Conservation (phyloP, 1,284 basidiomycete species). For the Golubevia sp. region DNA sequence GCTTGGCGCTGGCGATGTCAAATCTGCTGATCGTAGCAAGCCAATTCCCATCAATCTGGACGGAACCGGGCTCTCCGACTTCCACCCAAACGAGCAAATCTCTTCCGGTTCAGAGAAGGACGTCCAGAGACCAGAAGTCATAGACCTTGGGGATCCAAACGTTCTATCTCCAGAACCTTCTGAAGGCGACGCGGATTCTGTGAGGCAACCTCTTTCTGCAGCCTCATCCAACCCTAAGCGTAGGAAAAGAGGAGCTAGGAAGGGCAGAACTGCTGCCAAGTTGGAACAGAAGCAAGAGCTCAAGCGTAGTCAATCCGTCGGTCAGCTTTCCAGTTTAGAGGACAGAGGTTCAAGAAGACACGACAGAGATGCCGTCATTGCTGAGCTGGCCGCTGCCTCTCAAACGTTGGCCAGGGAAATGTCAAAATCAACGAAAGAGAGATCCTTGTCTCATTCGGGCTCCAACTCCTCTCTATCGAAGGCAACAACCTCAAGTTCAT, state of each 20-base stretch:
- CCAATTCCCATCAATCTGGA: too few species aligned
- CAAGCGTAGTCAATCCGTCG: constrained; percentile 36
- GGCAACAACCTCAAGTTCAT: constrained; percentile 1
- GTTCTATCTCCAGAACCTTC: background rate
- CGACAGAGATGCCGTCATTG: constrained; percentile 27
- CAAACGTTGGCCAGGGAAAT: constrained; percentile 39
- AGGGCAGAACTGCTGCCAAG: constrained; percentile 35
- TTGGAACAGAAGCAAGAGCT: constrained; percentile 15
- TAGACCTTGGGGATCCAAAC: background rate
- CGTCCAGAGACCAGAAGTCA: constrained; percentile 11
- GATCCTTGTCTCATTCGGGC: background rate
- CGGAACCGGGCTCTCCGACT: background rate
- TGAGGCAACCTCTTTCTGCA: too few species aligned
- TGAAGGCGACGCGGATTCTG: too few species aligned
- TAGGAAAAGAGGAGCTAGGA: constrained; percentile 38
- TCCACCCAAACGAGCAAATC: constrained; percentile 9
- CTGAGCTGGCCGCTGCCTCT: constrained; percentile 34
- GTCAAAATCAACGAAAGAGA: constrained; percentile 30
- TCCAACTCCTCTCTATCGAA: background rate
- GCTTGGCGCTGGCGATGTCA: background rate
- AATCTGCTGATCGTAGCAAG: background rate
- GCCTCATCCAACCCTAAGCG: constrained; percentile 30
- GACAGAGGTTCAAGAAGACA: constrained; percentile 16
- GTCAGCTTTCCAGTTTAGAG: constrained; percentile 17
- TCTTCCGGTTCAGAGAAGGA: background rate